These are phyloP conservation scores for Euphorbia tirucalli DNA, from an alignment of 345 rosid genomes.

Conservation along the genomic window DNA sequence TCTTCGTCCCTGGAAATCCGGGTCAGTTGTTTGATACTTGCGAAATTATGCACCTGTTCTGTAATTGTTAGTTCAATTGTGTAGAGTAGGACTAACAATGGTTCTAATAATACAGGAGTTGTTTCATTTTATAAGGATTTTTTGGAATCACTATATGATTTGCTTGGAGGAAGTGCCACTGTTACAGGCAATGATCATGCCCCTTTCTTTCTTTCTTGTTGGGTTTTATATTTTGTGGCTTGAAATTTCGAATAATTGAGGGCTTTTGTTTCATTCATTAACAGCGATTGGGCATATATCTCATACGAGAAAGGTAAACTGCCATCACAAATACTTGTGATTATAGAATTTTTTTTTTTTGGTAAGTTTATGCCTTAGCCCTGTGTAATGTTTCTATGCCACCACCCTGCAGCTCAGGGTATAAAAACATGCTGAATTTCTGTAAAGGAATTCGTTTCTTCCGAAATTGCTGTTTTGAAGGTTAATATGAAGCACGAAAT, in stretches of 20 bases:
- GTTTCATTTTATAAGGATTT: constrained; percentile 74
- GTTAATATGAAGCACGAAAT: neutral
- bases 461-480: neutral
- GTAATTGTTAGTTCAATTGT: neutral
- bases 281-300: constrained; percentile 72
- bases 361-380: neutral
- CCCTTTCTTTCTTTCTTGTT: neutral
- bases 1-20: constrained; percentile 67
- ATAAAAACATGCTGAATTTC: neutral
- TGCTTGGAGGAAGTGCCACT: constrained; percentile 63
- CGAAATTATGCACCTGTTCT: neutral
- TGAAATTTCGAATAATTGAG: neutral
- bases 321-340: neutral
- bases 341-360: neutral
- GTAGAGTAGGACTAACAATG: neutral
- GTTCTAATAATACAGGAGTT: constrained; percentile 43
- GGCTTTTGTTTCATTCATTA: neutral
- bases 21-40: constrained; percentile 2
- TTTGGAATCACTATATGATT: constrained; percentile 59
- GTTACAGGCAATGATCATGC: constrained; percentile 25
- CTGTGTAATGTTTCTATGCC: neutral
- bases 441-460: neutral
- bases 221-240: neutral
- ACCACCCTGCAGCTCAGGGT: too few relatives aligned
- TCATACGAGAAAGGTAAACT: constrained; percentile 66